phyloP scores from a whole-genome alignment of 139 green algal genomes.

The Chlamydomonas asymmetrica region DNA sequence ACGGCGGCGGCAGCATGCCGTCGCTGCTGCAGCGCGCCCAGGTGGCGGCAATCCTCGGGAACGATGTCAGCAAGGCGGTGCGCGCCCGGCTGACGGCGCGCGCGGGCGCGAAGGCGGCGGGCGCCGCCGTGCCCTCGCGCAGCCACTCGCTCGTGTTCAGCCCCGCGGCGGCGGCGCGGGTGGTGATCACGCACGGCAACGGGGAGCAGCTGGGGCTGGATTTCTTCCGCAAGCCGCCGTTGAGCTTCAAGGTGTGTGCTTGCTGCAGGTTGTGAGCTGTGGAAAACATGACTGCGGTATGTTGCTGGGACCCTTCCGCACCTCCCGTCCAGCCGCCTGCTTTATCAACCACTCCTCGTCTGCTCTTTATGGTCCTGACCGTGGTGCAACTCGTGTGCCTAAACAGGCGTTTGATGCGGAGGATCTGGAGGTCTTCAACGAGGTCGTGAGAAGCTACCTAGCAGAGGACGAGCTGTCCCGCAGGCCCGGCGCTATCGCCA shows the following conservation, averaged over 20 bases:
- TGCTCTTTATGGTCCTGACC: no score
- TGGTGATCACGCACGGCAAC: background rate
- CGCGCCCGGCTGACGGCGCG: constrained; percentile 2
- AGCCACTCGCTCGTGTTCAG: background rate
- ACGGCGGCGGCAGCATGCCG: no score
- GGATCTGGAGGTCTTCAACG: constrained; percentile 10
- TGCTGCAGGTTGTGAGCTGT: no score
- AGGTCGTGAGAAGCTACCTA: no score
- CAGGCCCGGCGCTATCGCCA: no score
- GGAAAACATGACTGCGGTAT: no score
- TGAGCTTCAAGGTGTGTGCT: no score
- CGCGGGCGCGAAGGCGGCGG: background rate
- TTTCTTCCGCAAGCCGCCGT: constrained; percentile 21
- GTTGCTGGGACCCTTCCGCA: no score
- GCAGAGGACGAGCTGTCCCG: no score
- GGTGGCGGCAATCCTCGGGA: constrained; percentile 26
- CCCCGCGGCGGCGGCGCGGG: constrained; percentile 2
- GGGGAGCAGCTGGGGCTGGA: background rate
- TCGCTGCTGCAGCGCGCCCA: constrained; percentile 16
- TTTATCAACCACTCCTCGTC: no score
- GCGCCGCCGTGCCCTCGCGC: background rate
- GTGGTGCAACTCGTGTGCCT: no score
- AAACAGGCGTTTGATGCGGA: background rate
- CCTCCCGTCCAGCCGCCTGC: no score
- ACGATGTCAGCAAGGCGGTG: background rate